These are phyloP conservation scores for Chlorella sp. DNA, from an alignment of 139 green algal genomes.

Conservation along the genomic window DNA sequence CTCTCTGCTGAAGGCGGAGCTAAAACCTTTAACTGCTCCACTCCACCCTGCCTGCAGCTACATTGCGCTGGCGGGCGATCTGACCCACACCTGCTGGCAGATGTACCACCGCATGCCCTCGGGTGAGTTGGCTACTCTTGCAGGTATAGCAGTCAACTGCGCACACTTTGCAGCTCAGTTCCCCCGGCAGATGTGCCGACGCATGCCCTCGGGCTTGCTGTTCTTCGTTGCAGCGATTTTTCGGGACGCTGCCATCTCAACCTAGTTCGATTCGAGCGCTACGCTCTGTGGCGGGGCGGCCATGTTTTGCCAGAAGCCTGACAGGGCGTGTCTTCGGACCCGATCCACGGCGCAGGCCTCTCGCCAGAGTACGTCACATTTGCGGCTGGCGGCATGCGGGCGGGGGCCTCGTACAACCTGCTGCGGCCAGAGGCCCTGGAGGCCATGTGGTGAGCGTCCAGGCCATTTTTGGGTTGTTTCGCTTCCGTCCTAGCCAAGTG, in stretches of 20 bases:
- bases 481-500: too few species aligned
- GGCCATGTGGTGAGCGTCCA: conserved; percentile 35
- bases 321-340: too few species aligned
- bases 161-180: not conserved
- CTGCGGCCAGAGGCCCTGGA: conserved; percentile 77
- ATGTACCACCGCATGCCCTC: conserved; percentile 47
- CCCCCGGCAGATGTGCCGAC: too few species aligned
- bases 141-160: not conserved
- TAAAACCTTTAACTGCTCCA: too few species aligned
- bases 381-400: conserved; percentile 50
- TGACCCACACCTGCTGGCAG: conserved; percentile 61
- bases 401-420: conserved; percentile 59
- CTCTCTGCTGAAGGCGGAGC: too few species aligned
- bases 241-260: too few species aligned
- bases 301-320: too few species aligned
- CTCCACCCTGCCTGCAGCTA: conserved; percentile 45
- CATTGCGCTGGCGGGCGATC: conserved; percentile 46
- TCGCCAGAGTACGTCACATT: conserved; percentile 58
- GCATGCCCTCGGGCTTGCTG: too few species aligned
- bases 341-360: conserved; percentile 57
- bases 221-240: too few species aligned
- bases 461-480: too few species aligned
- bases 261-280: too few species aligned
- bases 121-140: not conserved
- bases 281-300: too few species aligned